phyloP scores from a whole-genome alignment of 306 rosid genomes.

The Quercus mongolica region DNA sequence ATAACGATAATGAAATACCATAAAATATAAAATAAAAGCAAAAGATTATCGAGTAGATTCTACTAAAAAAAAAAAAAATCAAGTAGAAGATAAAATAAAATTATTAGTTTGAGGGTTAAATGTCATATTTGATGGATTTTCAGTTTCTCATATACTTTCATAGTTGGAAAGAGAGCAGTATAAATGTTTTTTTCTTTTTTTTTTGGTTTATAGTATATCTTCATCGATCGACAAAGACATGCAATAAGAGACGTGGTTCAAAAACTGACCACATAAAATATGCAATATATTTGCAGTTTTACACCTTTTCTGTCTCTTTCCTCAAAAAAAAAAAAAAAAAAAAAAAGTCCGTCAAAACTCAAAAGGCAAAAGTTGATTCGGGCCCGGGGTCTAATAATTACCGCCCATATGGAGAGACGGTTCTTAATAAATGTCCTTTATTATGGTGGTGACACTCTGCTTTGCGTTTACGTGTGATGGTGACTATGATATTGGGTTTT shows the following conservation, averaged over 20 bases:
- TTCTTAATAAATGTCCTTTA: neutral
- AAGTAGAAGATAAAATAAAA: no score
- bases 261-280: neutral
- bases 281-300: neutral
- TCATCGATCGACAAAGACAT: neutral
- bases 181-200: no score
- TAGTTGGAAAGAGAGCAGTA: no score
- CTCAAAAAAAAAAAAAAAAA: accelerated
- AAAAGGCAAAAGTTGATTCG: no score
- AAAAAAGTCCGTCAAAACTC: neutral
- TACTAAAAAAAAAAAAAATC: no score
- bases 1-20: no score
- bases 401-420: neutral
- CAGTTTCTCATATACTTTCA: no score
- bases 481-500: neutral
- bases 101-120: no score
- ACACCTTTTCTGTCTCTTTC: neutral
- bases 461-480: neutral
- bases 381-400: neutral
- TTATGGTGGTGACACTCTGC: neutral
- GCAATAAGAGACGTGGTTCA: neutral
- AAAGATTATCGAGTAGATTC: no score
- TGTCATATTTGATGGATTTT: no score
- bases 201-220: no score
- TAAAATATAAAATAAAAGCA: no score